These are phyloP conservation scores for Alternaria solani DNA, from an alignment of 2,329 filamentous ascomycete species.

Conservation along the genomic window DNA sequence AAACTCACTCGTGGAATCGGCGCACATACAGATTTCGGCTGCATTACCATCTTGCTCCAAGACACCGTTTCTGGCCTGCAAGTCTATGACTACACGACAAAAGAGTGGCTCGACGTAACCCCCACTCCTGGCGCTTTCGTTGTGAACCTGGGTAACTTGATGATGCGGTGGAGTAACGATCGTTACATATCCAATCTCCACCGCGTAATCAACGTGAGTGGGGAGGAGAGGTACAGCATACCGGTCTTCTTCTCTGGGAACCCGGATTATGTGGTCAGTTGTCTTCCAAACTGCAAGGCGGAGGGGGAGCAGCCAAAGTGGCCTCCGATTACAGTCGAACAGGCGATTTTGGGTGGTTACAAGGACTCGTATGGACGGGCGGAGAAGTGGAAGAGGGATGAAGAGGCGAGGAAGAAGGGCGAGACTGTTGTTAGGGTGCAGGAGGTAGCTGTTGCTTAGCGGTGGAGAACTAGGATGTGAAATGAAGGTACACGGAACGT, in stretches of 20 bases:
- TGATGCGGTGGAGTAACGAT: constrained; percentile 55
- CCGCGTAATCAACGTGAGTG: constrained; percentile 54
- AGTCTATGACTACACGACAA: constrained; percentile 74
- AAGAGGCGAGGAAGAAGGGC: constrained; percentile 28
- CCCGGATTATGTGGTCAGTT: constrained; percentile 54
- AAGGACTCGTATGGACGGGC: constrained; percentile 55
- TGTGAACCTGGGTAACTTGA: constrained; percentile 75
- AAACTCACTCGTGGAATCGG: constrained; percentile 53
- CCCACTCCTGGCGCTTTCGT: constrained; percentile 80
- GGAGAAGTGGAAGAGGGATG: constrained; percentile 52
- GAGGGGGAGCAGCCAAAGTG: constrained; percentile 52
- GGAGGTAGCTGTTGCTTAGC: constrained; percentile 29
- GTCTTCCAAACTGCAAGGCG: constrained; percentile 53
- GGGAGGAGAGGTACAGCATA: constrained; percentile 52
- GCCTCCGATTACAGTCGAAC: constrained; percentile 53
- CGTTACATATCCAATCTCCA: constrained; percentile 54
- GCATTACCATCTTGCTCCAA: constrained; percentile 52
- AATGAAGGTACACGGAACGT: not conserved
- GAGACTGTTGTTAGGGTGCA: constrained; percentile 8
- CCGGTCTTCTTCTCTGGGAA: constrained; percentile 57
- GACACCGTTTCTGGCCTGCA: constrained; percentile 60
- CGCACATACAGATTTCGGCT: constrained; percentile 56
- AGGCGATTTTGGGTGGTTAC: constrained; percentile 53
- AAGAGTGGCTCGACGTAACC: constrained; percentile 80
- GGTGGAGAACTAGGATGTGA: no score